Base-by-base conservation (phyloP, 2,329 filamentous ascomycete species). In the Verticillium dahliae region DNA sequence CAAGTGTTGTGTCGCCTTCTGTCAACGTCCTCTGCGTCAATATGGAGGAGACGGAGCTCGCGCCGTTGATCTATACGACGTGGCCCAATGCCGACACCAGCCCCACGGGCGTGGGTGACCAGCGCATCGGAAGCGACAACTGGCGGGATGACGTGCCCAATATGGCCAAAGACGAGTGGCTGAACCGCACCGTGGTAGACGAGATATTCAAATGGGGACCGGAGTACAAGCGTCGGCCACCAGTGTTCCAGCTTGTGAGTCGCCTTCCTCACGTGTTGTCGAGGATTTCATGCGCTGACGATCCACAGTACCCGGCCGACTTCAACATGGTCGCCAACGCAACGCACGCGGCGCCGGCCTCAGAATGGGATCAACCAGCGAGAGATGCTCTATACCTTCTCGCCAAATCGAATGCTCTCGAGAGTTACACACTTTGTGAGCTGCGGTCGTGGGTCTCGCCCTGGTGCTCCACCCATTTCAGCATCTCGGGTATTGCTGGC, bases 11-110 rank as follows among this genome's bases (percentile, higher is more conserved):
- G 0, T 89, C 87, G 0, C 90, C 90, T 0, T 80, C 83, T 0
- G 74, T 93, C 55, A 91, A 93, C 65, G 88, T 91, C 0, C 73
- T 92, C 37, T 95, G 91, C 67, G 87, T 83, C 1, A 89, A 90
- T 52, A 79, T 92, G 78, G 79, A 80, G 0, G 62, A 71, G 22
- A 67, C 78, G 0, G 88, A 91, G 60, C 72, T 94, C 1, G 72
- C 69, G 0, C 90, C 90, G 0, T 73, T 93, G 1, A 76, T 93
- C 0, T 92, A 88, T 63, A 79, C 79, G 0, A 65, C 73, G 1
- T 92, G 88, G 87, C 54, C 58, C 34, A 61, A 80, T 34, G 76
- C 70, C 1, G 68, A 60, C 7, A 75, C 56, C 13, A 73, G 65
- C 7, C 15, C 31, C n/a, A 80, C 70, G 18, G 78, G 66, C 50